These are phyloP conservation scores for Farysia itapuensis DNA, from an alignment of 1,284 basidiomycete species.

Conservation along the genomic window DNA sequence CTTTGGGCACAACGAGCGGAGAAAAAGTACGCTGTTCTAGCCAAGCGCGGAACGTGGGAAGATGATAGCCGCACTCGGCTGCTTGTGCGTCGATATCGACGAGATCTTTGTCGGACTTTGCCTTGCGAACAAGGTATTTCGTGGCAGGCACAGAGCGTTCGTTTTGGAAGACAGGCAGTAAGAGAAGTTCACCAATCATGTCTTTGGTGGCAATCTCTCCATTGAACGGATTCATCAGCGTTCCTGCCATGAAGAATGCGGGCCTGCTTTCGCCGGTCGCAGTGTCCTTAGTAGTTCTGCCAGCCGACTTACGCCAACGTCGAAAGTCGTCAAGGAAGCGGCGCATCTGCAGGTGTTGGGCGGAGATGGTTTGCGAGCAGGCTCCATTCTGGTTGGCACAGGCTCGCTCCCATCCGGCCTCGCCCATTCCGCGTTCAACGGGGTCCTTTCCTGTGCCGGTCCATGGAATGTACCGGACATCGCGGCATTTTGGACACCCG, in stretches of 20 bases:
- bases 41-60: conserved; percentile 16
- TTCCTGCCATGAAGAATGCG: conserved; percentile 31
- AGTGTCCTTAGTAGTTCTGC: background rate
- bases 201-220: conserved; percentile 9
- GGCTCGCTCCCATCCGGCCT: conserved; percentile 17
- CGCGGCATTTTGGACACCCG: conserved; percentile 17
- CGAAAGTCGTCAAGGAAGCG: conserved; percentile 24
- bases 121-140: conserved; percentile 1
- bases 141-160: conserved; percentile 12
- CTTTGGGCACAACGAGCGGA: conserved; percentile 5
- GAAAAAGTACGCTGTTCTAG: conserved; percentile 15
- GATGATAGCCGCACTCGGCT: conserved; percentile 10
- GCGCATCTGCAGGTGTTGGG: conserved; percentile 26
- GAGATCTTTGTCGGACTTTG: background rate
- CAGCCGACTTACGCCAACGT: conserved; percentile 15
- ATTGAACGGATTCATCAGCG: conserved; percentile 13
- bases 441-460: conserved; percentile 23
- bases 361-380: conserved; percentile 12
- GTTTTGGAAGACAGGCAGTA: conserved; percentile 18
- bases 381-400: background rate
- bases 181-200: conserved; percentile 12
- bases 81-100: conserved; percentile 14
- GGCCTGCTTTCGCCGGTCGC: background rate
- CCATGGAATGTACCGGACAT: conserved; percentile 21
- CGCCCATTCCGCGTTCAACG: conserved; percentile 15